phyloP scores from a whole-genome alignment of 163 green algal genomes.

The Chlorella variabilis region DNA sequence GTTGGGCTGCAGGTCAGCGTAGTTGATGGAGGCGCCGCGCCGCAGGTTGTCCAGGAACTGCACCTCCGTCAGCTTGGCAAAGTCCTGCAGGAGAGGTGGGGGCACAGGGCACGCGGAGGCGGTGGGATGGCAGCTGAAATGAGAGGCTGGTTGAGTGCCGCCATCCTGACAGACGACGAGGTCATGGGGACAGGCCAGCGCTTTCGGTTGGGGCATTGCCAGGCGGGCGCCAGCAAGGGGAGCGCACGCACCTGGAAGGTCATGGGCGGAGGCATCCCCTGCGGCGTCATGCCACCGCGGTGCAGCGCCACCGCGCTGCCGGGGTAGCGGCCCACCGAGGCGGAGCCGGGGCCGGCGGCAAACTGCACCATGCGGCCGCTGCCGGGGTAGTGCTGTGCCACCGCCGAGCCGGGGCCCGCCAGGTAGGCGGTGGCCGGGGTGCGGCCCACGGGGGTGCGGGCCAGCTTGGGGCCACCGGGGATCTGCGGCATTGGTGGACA shows the following conservation, averaged over 20 bases:
- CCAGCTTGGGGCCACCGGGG: slow-evolving; percentile 54
- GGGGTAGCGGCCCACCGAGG: slow-evolving; percentile 38
- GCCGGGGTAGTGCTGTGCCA: slow-evolving; percentile 44
- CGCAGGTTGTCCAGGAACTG: slow-evolving; percentile 86
- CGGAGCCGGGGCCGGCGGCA: background rate
- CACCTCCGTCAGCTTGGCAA: slow-evolving; percentile 74
- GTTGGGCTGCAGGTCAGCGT: slow-evolving; percentile 66
- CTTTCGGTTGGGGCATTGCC: too few species aligned
- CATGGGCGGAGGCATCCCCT: slow-evolving; percentile 40
- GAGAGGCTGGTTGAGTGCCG: background rate
- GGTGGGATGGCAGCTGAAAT: too few species aligned
- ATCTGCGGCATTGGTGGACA: too few species aligned
- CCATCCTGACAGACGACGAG: background rate
- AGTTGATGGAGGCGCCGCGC: slow-evolving; percentile 76
- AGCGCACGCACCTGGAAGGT: slow-evolving; percentile 46
- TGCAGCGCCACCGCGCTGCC: slow-evolving; percentile 34
- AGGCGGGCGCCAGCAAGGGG: too few species aligned
- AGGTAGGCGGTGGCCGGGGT: slow-evolving; percentile 29
- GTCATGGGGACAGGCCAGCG: too few species aligned
- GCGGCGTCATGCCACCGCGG: slow-evolving; percentile 42
- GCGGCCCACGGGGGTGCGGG: slow-evolving; percentile 50
- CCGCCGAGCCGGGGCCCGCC: slow-evolving; percentile 31
- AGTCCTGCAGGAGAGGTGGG: slow-evolving; percentile 57
- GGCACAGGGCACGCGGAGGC: background rate
- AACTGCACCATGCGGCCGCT: slow-evolving; percentile 16